Evolutionary conservation across 2,329 filamentous ascomycete genomes (phyloP).

Genomic region (Simplicillium sp.): DNA sequence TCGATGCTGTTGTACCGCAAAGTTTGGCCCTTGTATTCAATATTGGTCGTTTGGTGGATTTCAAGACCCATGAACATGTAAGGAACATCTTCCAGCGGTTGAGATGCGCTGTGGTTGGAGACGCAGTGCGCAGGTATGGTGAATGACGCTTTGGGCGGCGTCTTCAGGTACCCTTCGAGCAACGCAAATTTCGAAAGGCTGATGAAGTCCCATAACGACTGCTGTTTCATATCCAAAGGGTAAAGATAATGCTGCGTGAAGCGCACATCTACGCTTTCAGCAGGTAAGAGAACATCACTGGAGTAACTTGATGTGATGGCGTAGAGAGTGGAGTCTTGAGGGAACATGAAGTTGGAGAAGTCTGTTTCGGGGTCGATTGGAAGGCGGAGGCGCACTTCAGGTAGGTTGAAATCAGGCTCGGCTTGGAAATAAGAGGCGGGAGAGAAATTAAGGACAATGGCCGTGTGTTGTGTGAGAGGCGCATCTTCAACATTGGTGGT

Average conservation of each 20-base stretch:
- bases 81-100: slow-evolving; percentile 11
- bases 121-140: slow-evolving; percentile 18
- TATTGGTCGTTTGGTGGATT: slow-evolving; percentile 35
- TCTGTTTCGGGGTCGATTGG: slow-evolving; percentile 19
- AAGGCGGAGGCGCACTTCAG: slow-evolving; percentile 18
- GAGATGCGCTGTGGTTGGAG: background rate
- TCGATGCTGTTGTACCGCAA: slow-evolving; percentile 44
- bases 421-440: slow-evolving; percentile 16
- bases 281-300: slow-evolving; percentile 36
- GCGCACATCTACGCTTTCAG: slow-evolving; percentile 37
- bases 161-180: slow-evolving; percentile 27
- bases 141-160: slow-evolving; percentile 22
- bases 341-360: slow-evolving; percentile 17
- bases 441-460: slow-evolving; percentile 37
- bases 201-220: slow-evolving; percentile 34
- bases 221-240: slow-evolving; percentile 26
- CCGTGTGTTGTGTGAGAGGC: slow-evolving; percentile 13
- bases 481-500: slow-evolving; percentile 18
- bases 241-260: slow-evolving; percentile 25
- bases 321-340: slow-evolving; percentile 18
- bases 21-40: slow-evolving; percentile 31
- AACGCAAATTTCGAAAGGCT: slow-evolving; percentile 34
- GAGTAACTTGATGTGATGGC: slow-evolving; percentile 18
- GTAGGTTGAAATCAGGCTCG: slow-evolving; percentile 3
- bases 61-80: slow-evolving; percentile 42